These are phyloP conservation scores for Phaeosphaeria sp. DNA, from an alignment of 2,329 filamentous ascomycete genomes.

Conservation along the genomic window DNA sequence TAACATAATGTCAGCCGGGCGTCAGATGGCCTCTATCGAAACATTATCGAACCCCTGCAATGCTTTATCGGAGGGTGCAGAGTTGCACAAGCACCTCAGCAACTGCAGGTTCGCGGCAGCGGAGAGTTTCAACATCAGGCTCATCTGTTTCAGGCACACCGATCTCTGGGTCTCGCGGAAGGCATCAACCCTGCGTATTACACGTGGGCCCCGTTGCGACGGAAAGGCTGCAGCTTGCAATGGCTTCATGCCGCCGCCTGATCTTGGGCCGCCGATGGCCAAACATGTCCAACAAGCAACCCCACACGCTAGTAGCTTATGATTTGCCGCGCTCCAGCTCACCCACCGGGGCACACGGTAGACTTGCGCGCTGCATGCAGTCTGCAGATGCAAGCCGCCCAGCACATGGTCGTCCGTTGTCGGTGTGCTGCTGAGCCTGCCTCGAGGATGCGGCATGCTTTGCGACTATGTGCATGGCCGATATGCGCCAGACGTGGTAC, in stretches of 20 bases:
- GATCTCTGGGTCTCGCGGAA: conserved; percentile 19
- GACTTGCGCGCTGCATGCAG: conserved; percentile 12
- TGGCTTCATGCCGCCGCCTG: conserved; percentile 12
- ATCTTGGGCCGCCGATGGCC: conserved; percentile 7
- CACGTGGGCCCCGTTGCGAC: conserved; percentile 24
- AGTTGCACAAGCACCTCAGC: conserved; percentile 7
- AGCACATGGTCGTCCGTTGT: conserved; percentile 13
- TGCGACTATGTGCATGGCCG: conserved; percentile 18
- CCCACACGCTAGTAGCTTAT: conserved; percentile 9
- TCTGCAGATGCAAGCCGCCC: conserved; percentile 20
- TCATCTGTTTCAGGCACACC: conserved; percentile 16
- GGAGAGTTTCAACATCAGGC: conserved; percentile 14
- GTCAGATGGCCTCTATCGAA: conserved; percentile 7
- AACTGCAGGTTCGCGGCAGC: conserved; percentile 14
- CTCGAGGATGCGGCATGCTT: conserved; percentile 12
- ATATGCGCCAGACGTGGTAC: conserved; percentile 28
- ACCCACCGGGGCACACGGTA: conserved; percentile 1
- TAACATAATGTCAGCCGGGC: conserved; percentile 3
- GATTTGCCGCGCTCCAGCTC: conserved; percentile 13
- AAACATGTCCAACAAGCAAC: conserved; percentile 5
- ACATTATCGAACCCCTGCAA: conserved; percentile 6
- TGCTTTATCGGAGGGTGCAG: conserved; percentile 5
- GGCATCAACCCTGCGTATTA: conserved; percentile 15
- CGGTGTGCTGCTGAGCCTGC: conserved; percentile 9
- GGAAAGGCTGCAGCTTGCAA: conserved; percentile 13